Conservation (phyloP, 2,329 filamentous ascomycete species). For the Trichoderma sp. region DNA sequence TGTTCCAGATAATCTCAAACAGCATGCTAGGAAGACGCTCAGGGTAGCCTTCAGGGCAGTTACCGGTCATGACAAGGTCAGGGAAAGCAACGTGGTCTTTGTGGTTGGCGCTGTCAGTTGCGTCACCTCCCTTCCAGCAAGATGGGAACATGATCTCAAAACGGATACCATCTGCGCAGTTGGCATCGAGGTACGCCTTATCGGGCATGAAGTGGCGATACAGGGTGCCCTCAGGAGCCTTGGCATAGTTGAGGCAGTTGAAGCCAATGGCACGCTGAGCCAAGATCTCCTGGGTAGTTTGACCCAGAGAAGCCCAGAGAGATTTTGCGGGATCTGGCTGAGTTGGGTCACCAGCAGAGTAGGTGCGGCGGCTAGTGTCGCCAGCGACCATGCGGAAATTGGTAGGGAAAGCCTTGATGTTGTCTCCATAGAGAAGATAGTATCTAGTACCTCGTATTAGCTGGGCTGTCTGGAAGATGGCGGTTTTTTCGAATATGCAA, state of each 20-base stretch:
- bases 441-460: constrained; percentile 55
- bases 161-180: constrained; percentile 79
- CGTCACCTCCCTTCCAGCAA: constrained; percentile 78
- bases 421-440: constrained; percentile 71
- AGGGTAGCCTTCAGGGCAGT: constrained; percentile 68
- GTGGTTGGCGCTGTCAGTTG: constrained; percentile 55
- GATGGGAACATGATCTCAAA: constrained; percentile 85
- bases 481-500: not conserved
- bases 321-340: constrained; percentile 66
- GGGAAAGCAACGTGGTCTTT: constrained; percentile 75
- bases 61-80: constrained; percentile 69
- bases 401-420: constrained; percentile 70
- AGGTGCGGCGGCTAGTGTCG: constrained; percentile 64
- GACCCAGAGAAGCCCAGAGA: constrained; percentile 61
- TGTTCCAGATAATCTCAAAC: constrained; percentile 84
- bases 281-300: constrained; percentile 66
- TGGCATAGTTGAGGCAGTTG: constrained; percentile 86
- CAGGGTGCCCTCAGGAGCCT: constrained; percentile 66
- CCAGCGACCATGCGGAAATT: constrained; percentile 83
- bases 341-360: constrained; percentile 65
- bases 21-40: constrained; percentile 72
- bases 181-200: constrained; percentile 74
- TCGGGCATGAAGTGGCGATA: constrained; percentile 79
- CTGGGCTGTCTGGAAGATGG: not conserved
- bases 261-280: constrained; percentile 83